Evolutionary conservation across 148 eudicot genomes (phyloP).

Genomic region (Rhododendron ovatum): DNA sequence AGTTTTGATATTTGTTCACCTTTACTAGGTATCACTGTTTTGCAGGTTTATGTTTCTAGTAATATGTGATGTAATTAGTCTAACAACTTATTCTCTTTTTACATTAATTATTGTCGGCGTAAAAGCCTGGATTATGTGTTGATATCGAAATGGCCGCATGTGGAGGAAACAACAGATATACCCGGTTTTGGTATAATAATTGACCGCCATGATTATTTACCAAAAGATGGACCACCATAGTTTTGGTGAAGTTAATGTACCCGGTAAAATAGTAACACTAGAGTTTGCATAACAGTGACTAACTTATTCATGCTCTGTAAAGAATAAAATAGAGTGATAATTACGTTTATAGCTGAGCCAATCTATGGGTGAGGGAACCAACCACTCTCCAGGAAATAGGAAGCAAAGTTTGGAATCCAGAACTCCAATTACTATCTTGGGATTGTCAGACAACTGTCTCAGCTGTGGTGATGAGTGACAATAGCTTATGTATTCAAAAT

Average conservation of each 20-base stretch:
- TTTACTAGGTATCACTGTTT: background rate
- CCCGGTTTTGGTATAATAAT: background rate
- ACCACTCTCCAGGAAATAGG: background rate
- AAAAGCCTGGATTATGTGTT: background rate
- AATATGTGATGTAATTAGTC: background rate
- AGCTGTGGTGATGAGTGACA: background rate
- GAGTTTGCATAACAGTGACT: background rate
- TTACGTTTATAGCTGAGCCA: background rate
- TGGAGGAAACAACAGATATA: background rate
- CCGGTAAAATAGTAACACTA: background rate
- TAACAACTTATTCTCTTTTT: background rate
- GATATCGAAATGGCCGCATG: background rate
- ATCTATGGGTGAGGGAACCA: background rate
- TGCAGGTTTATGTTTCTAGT: background rate
- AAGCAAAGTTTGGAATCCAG: background rate
- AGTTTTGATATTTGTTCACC: background rate
- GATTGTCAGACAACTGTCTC: background rate
- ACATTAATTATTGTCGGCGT: background rate
- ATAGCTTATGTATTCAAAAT: background rate
- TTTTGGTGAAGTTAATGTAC: background rate
- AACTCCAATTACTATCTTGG: background rate
- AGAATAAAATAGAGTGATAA: background rate
- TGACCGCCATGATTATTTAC: background rate
- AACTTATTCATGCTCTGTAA: background rate
- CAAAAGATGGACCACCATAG: background rate